These are phyloP conservation scores for Tetrapisispora arboricola DNA, from an alignment of 805 yeast genomes.

Conservation along the genomic window DNA sequence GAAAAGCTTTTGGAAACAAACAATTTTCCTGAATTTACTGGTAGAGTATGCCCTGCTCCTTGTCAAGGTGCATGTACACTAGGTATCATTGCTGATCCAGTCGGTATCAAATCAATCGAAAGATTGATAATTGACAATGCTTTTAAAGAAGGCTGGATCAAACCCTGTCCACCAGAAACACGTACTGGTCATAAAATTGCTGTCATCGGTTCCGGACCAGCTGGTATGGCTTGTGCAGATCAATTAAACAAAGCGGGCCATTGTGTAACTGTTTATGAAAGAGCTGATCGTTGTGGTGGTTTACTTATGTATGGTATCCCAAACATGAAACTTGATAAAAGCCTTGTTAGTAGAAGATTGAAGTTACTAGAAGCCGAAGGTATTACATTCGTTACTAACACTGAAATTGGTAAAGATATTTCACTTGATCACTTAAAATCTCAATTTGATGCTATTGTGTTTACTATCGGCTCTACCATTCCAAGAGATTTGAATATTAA, in stretches of 20 bases:
- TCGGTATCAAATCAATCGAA: slow-evolving; percentile 92
- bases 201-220: slow-evolving; percentile 91
- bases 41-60: slow-evolving; percentile 98
- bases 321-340: slow-evolving; percentile 94
- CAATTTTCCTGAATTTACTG: slow-evolving; percentile 97
- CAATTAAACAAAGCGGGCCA: slow-evolving; percentile 97
- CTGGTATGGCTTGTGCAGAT: slow-evolving; percentile 95
- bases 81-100: slow-evolving; percentile 90
- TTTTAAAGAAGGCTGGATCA: slow-evolving; percentile 93
- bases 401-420: slow-evolving; percentile 78
- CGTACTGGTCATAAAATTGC: slow-evolving; percentile 86
- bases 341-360: slow-evolving; percentile 85
- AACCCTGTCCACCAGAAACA: slow-evolving; percentile 62
- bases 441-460: slow-evolving; percentile 70
- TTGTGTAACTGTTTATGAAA: slow-evolving; percentile 79
- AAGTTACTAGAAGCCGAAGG: slow-evolving; percentile 89
- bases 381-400: slow-evolving; percentile 60
- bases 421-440: slow-evolving; percentile 57
- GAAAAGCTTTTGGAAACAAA: slow-evolving; percentile 90
- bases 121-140: slow-evolving; percentile 95
- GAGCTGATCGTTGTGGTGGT: slow-evolving; percentile 95
- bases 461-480: slow-evolving; percentile 91
- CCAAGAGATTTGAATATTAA: slow-evolving; percentile 93
- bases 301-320: slow-evolving; percentile 98
- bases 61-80: slow-evolving; percentile 95